These are phyloP conservation scores for Zarea fungicola DNA, from an alignment of 2,329 filamentous ascomycete species.

Conservation along the genomic window DNA sequence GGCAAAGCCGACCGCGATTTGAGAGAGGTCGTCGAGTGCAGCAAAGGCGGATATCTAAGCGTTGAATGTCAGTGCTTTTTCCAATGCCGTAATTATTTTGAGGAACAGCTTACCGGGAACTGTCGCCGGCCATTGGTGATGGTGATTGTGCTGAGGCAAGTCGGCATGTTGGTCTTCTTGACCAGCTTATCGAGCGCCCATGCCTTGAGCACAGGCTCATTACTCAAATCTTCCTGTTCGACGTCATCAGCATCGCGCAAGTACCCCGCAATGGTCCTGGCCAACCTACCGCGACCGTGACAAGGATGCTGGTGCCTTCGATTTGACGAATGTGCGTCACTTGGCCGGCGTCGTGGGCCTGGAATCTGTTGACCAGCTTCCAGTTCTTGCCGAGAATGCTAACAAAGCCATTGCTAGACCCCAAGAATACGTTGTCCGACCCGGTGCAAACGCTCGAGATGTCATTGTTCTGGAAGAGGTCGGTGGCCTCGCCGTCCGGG, in stretches of 20 bases:
- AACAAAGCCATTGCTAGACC: constrained; percentile 77
- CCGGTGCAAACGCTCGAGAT: constrained; percentile 81
- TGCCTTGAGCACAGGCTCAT: constrained; percentile 88
- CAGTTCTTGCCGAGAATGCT: constrained; percentile 83
- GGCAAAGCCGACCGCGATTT: constrained; percentile 91
- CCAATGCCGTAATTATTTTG: accelerated
- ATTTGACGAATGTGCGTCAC: constrained; percentile 93
- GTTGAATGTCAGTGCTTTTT: constrained; percentile 8
- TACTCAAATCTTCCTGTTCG: constrained; percentile 71
- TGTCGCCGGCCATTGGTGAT: constrained; percentile 88
- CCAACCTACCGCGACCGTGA: constrained; percentile 64
- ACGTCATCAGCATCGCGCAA: not conserved
- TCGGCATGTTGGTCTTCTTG: constrained; percentile 87
- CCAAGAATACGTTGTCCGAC: constrained; percentile 84
- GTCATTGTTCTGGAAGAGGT: constrained; percentile 76
- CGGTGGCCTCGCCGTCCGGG: constrained; percentile 70
- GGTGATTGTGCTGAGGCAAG: constrained; percentile 77
- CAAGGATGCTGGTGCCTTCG: constrained; percentile 76
- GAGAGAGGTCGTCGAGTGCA: constrained; percentile 79
- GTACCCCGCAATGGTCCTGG: not conserved
- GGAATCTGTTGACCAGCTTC: constrained; percentile 82
- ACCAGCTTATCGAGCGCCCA: constrained; percentile 93
- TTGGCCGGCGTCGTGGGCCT: constrained; percentile 71
- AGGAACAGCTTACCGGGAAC: constrained; percentile 63
- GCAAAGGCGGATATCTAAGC: constrained; percentile 80